Evolutionary conservation across 495 filamentous ascomycete genomes (phyloP).

Genomic region (Patellaria atrata): DNA sequence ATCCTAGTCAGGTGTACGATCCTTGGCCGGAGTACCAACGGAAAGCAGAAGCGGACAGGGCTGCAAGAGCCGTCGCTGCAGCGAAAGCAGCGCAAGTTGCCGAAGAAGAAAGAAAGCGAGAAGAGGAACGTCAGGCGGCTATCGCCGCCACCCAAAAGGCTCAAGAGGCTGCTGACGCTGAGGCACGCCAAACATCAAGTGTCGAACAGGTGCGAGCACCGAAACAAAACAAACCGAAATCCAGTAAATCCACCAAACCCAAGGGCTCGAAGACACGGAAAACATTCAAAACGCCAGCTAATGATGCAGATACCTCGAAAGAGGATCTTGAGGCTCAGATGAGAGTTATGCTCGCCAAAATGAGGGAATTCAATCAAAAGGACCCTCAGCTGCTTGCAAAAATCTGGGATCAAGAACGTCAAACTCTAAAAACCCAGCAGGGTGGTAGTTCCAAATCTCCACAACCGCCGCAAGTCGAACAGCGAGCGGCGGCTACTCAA

Average conservation of each 20-base stretch:
- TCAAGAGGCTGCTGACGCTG: too few species aligned
- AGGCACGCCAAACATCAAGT: too few species aligned
- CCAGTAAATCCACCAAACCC: conserved; percentile 3
- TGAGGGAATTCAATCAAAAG: conserved; percentile 28
- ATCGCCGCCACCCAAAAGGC: too few species aligned
- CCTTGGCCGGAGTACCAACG: conserved; percentile 26
- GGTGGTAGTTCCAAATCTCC: too few species aligned
- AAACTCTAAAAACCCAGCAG: too few species aligned
- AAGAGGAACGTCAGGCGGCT: conserved; percentile 6
- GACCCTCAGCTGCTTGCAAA: conserved; percentile 26
- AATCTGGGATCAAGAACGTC: conserved; percentile 29
- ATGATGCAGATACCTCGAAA: not conserved
- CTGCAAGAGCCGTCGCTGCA: conserved; percentile 11
- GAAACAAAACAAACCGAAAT: conserved; percentile 9
- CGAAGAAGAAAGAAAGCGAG: conserved; percentile 9
- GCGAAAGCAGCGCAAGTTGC: conserved; percentile 14
- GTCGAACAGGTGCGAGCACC: conserved; percentile 1
- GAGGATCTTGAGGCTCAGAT: conserved; percentile 16
- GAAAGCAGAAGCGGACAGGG: conserved; percentile 12
- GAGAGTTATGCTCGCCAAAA: conserved; percentile 27
- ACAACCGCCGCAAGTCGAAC: too few species aligned
- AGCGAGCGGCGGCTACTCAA: too few species aligned
- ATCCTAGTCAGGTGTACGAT: conserved; percentile 31
- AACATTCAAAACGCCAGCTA: not conserved
- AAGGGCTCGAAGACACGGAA: conserved; percentile 3